A percentile compares a stretch with the other conserved stretches of the same genome.
phyloP scores from a whole-genome alignment of 768 basidiomycete species.

The Boletus rubroflammeus region DNA sequence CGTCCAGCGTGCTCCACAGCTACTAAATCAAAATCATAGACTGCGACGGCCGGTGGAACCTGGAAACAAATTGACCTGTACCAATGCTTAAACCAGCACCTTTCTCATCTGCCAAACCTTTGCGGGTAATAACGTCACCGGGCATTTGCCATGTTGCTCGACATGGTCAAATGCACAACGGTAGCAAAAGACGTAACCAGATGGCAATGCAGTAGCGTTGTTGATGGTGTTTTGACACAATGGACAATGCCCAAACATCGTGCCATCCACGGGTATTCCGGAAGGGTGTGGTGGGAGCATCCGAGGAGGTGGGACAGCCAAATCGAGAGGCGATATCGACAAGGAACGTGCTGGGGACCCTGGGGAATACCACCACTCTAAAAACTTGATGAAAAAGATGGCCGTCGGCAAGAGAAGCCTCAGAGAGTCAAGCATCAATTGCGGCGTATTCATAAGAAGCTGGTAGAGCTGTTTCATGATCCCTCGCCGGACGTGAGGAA shows the following conservation, averaged over 20 bases:
- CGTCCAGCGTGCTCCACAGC: not conserved
- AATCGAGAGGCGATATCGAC: conserved; percentile 57
- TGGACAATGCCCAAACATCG: conserved; percentile 79
- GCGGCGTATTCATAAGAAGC: conserved; percentile 52
- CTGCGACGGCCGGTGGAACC: conserved; percentile 1
- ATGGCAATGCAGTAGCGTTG: conserved; percentile 88
- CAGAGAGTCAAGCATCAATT: conserved; percentile 70
- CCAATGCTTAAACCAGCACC: conserved; percentile 61
- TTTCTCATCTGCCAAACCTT: conserved; percentile 83
- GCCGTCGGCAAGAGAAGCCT: conserved; percentile 78
- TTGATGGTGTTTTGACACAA: conserved; percentile 68
- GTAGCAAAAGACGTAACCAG: conserved; percentile 95
- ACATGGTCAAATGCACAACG: conserved; percentile 85
- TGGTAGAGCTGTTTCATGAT: conserved; percentile 43
- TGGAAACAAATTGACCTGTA: not conserved
- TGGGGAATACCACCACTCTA: conserved; percentile 99
- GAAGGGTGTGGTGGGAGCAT: conserved; percentile 73
- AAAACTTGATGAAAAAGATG: conserved; percentile 93
- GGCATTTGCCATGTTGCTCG: conserved; percentile 74
- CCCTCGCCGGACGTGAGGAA: conserved; percentile 31
- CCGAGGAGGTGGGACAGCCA: conserved; percentile 71
- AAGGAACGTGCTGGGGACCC: conserved; percentile 79
- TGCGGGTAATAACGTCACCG: conserved; percentile 77
- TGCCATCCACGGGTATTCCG: conserved; percentile 59
- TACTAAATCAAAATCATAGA: conserved; percentile 7